Evolutionary conservation across 768 basidiomycete species (phyloP), one percentile per base, ranked within the genome.

Genomic region (Lactarius sp.): DNA sequence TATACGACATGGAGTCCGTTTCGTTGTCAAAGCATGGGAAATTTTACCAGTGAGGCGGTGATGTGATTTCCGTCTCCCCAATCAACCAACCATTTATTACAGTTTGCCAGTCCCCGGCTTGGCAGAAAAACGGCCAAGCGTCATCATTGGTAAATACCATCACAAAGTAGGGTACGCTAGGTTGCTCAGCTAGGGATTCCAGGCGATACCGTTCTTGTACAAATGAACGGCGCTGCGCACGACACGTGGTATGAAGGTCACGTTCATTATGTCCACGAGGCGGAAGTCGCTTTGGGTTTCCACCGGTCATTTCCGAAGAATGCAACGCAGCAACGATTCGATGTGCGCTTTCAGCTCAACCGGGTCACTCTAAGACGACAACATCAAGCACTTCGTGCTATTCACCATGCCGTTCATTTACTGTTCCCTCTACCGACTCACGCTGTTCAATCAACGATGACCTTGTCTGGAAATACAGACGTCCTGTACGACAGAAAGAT

Each of bases 341-440:
- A 61, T 39, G 60, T 62, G 77, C 62, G 62, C 16, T 87, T 86
- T 71, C 77, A 79, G 52, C 72, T 85, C 52, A 84, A 85, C 65
- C 79, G 84, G 14, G 70, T 81, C 22, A 77, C 83, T 0, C 75
- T 80, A 16, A 77, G 81, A 5, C 75, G 84, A 51, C 83, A 83
- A 76, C 83, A 85, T 27, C 56, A 59, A 41, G 51, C 56, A 9
- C 52, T 61, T n/a, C 18, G 52, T 14, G 52, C 22, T 10, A 13
- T 22, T 1, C 52, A 61, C 14, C 12, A 47, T n/a, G 44, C 60
- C 1, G 1, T 20, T 14, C 52, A 54, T 31, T 54, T 61, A 34
- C 22, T 61, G 22, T 61, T 61, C 44, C 60, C 60, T 42, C 16
- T 9, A 9, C 34, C 14, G 10, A 47, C 36, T 53, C 14, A 59